These are phyloP conservation scores for Samsoniella hepiali DNA, from an alignment of 2,329 filamentous ascomycete genomes.

Conservation along the genomic window DNA sequence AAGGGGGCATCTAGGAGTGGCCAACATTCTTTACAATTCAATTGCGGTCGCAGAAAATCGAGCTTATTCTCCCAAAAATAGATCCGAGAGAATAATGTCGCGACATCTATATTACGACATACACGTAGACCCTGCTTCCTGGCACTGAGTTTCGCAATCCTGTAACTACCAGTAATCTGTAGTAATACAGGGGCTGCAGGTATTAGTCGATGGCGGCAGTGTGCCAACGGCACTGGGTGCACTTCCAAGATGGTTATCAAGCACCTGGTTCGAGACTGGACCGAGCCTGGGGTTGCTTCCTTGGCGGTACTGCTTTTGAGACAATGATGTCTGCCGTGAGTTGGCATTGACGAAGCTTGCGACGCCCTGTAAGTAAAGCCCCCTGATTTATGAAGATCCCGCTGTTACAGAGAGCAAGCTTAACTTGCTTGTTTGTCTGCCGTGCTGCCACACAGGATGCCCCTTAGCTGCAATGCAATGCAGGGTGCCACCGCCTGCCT, in stretches of 20 bases:
- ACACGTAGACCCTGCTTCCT: neutral
- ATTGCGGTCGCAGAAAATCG: neutral
- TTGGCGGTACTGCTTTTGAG: constrained; percentile 1
- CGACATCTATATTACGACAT: constrained; percentile 5
- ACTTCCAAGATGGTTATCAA: neutral
- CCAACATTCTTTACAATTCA: neutral
- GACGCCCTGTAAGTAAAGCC: neutral
- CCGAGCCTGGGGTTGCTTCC: neutral
- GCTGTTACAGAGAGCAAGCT: neutral
- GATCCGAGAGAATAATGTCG: neutral
- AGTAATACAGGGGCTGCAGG: constrained; percentile 2
- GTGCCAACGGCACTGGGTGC: neutral
- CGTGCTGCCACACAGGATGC: neutral
- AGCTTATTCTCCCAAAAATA: neutral
- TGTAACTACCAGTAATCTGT: neutral
- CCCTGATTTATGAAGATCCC: neutral
- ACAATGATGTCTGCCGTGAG: neutral
- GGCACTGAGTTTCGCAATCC: neutral
- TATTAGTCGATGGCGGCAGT: constrained; percentile 5
- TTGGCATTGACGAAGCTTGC: neutral
- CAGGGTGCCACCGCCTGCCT: neutral
- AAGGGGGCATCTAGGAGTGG: neutral
- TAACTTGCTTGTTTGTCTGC: neutral
- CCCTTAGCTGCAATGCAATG: neutral
- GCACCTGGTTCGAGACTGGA: neutral